A percentile compares a stretch with the other conserved stretches of the same genome.
phyloP scores from a whole-genome alignment of 1,139 yeast species.

The Yamadazyma sp. region DNA sequence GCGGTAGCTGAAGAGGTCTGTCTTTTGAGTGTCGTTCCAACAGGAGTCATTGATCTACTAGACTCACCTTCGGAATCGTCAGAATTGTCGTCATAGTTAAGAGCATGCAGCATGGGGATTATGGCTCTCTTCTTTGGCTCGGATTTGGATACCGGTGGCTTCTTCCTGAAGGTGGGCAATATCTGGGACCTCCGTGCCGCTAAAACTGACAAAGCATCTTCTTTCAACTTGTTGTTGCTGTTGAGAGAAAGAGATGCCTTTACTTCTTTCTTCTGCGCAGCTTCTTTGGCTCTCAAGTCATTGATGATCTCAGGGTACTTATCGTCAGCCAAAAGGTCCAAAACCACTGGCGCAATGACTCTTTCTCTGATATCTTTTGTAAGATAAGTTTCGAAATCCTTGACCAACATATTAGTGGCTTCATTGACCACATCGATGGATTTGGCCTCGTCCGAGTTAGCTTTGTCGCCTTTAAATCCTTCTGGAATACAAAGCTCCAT shows the following conservation, averaged over 20 bases:
- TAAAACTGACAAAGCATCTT: slow-evolving; percentile 30
- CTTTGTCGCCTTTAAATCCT: slow-evolving; percentile 18
- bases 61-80: slow-evolving; percentile 48
- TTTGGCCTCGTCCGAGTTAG: slow-evolving; percentile 9
- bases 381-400: slow-evolving; percentile 64
- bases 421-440: slow-evolving; percentile 46
- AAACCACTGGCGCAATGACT: slow-evolving; percentile 68
- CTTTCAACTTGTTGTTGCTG: slow-evolving; percentile 18
- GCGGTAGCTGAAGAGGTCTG: slow-evolving; percentile 28
- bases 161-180: slow-evolving; percentile 53
- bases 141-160: slow-evolving; percentile 15
- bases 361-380: slow-evolving; percentile 76
- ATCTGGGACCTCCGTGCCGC: slow-evolving; percentile 24
- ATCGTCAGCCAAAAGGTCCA: slow-evolving; percentile 60
- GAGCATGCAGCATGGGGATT: slow-evolving; percentile 72
- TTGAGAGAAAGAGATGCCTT: slow-evolving; percentile 9
- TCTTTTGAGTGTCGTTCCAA: slow-evolving; percentile 28
- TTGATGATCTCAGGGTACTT: slow-evolving; percentile 55
- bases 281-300: slow-evolving; percentile 42
- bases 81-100: slow-evolving; percentile 50
- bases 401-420: slow-evolving; percentile 57
- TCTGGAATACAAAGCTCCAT: slow-evolving; percentile 59
- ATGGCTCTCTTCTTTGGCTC: slow-evolving; percentile 23
- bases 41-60: slow-evolving; percentile 45
- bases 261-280: slow-evolving; percentile 23